Conservation (phyloP, 768 basidiomycete species). For the Phaeotremella skinneri region DNA sequence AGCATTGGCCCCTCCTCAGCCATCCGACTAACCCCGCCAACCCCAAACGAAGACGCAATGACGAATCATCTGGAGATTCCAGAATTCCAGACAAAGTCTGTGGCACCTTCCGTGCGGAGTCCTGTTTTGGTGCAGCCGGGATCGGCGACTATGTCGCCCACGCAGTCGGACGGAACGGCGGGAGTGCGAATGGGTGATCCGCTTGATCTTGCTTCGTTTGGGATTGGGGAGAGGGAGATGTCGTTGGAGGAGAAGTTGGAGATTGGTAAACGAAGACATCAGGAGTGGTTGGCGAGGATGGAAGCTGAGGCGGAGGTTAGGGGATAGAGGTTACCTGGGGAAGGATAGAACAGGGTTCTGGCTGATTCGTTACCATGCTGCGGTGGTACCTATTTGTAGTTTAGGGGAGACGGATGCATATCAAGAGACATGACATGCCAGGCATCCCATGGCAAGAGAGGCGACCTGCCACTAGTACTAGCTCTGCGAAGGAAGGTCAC, state of each 20-base stretch:
- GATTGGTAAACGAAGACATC: constrained; percentile 36
- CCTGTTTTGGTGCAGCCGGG: neutral
- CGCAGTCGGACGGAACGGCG: neutral
- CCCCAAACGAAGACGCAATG: constrained; percentile 10
- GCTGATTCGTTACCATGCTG: no score
- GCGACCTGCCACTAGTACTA: no score
- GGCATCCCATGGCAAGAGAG: no score
- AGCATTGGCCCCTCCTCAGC: neutral
- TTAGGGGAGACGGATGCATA: no score
- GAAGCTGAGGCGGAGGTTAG: neutral
- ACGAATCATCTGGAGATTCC: constrained; percentile 8
- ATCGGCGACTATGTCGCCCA: neutral
- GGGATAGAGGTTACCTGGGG: neutral
- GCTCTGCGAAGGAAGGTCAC: no score
- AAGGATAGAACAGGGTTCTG: neutral
- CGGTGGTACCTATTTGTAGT: no score
- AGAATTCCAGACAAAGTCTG: constrained; percentile 2
- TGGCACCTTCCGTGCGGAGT: neutral
- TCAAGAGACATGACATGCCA: no score
- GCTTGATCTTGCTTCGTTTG: neutral
- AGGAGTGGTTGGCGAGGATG: constrained; percentile 15
- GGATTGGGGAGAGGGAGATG: constrained; percentile 11
- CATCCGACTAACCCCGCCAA: neutral
- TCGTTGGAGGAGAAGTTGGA: constrained; percentile 28
- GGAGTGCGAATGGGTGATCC: neutral